Base-by-base conservation (phyloP, 805 yeast species). In the Yamadazyma ubonensis region DNA sequence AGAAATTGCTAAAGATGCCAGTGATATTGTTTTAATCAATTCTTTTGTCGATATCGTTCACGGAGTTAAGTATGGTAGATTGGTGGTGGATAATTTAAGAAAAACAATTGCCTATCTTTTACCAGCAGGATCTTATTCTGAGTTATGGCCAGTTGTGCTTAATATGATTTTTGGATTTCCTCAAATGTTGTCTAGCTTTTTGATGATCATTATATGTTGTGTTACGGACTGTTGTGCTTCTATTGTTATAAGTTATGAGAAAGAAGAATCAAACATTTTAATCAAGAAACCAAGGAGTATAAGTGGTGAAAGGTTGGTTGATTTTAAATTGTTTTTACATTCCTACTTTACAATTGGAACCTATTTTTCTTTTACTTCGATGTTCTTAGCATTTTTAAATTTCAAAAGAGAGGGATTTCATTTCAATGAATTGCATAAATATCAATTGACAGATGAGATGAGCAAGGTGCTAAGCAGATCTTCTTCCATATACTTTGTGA, bases 61-160 rank as follows among this genome's bases (percentile, higher is more conserved):
- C 23, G 75, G 73, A 1, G 49, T 70, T 44, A 58, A 57, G 38
- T 67, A 58, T 43, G 75, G 76, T 14, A 58, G 74, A 43, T 55
- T 73, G 35, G 77, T 73, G 16, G 71, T 72, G 50, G 77, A 74
- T 46, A 74, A 74, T 45, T 54, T 74, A 51, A 66, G 58, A 45
- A 74, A 74, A 49, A 70, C 73, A 2, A 60, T 74, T 42, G 65
- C 64, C 5, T 72, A 75, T 50, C 54, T 75, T 41, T 53, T 75
- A 40, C 79, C 79, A n/a, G 80, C 78, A 28, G 79, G 79, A 20
- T 58, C 70, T 11, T 75, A 51, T 50, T 63, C 76, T 30, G 79
- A 75, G 51, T 58, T 75, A 22, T 74, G 78, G 78, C 68, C 78
- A 0, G 71, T 75, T 3, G 46, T 75, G 20, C 45, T 72, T 39